phyloP scores from a whole-genome alignment of 2,329 filamentous ascomycete genomes.

The Coleophoma eucalyptorum region DNA sequence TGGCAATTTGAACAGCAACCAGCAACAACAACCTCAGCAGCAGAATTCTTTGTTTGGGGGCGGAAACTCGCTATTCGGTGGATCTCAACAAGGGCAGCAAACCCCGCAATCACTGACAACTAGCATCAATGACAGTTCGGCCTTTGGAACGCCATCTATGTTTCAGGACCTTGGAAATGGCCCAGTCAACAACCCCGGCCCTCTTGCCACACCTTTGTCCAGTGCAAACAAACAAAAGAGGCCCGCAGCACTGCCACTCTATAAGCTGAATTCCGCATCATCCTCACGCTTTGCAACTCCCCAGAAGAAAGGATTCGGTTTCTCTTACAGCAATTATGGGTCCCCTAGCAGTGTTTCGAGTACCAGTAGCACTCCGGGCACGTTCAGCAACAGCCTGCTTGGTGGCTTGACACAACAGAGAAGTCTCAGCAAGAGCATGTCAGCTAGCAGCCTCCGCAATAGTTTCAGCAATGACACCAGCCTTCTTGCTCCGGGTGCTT shows the following conservation, averaged over 20 bases:
- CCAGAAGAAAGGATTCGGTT: slow-evolving; percentile 83
- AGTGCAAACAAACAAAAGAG: slow-evolving; percentile 71
- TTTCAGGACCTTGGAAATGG: slow-evolving; percentile 69
- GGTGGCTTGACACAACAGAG: slow-evolving; percentile 53
- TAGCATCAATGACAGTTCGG: slow-evolving; percentile 77
- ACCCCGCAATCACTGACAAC: slow-evolving; percentile 65
- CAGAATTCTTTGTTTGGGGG: slow-evolving; percentile 60
- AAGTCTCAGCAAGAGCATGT: slow-evolving; percentile 82
- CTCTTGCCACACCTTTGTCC: slow-evolving; percentile 84
- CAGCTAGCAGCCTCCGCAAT: slow-evolving; percentile 79
- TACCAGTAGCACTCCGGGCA: slow-evolving; percentile 63
- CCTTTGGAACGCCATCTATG: slow-evolving; percentile 84
- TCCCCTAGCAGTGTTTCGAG: slow-evolving; percentile 71
- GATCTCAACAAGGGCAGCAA: slow-evolving; percentile 48
- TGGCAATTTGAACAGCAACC: slow-evolving; percentile 36
- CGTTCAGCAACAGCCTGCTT: slow-evolving; percentile 62
- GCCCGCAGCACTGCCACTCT: slow-evolving; percentile 76
- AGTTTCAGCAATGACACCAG: slow-evolving; percentile 81
- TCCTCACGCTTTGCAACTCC: slow-evolving; percentile 79
- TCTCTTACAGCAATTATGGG: slow-evolving; percentile 89
- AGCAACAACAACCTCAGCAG: slow-evolving; percentile 34
- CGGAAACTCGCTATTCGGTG: slow-evolving; percentile 57
- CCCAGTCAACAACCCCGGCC: slow-evolving; percentile 71
- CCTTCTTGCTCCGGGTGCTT: slow-evolving; percentile 79
- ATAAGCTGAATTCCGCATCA: slow-evolving; percentile 80